Base-by-base conservation (phyloP, 2,329 filamentous ascomycete genomes). In the Rosellinia necatrix region DNA sequence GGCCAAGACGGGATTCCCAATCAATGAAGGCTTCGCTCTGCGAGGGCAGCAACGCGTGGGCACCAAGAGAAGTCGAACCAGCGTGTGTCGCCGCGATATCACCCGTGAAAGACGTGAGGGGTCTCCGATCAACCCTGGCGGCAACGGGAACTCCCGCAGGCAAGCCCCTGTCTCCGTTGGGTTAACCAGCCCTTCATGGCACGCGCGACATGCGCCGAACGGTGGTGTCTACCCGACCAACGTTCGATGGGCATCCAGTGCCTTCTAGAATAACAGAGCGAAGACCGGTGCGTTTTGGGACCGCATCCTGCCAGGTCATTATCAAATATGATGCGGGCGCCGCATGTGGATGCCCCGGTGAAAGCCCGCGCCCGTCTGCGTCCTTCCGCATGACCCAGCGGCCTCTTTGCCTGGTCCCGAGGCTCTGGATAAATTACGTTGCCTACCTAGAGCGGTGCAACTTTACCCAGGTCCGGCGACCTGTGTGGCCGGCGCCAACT, bases 341-440 rank as follows among this genome's bases (percentile, higher is more conserved):
- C 29, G 8, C 50, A 35, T 44, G 21, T 43, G 17, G 27, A 43
- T 29, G 27, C 9, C 24, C 35, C 32, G 29, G 22, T 40, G 49
- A 19, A n/a, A 49, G 15, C 32, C 24, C 15, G 37, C 24, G 12
- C 30, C 22, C 34, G 24, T 37, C 46, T 30, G 25, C 21, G n/a
- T 41, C 44, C 29, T 46, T 30, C 19, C 44, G 21, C 50, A 34
- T 29, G 27, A 29, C 51, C 17, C 46, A 25, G 42, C 38, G 29
- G 19, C 46, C 21, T 34, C 19, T 44, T 49, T 12, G 46, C 24
- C 48, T 50, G 29, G 50, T 56, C 51, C 58, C 58, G 53, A 49
- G 27, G 43, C 51, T 53, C 58, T 59, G 58, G 56, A 24, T 58
- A 49, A 54, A 48, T 53, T 37, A 49, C 17, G 32, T 40, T 53